phyloP scores from a whole-genome alignment of 805 yeast species.

The Wickerhamomyces alni region DNA sequence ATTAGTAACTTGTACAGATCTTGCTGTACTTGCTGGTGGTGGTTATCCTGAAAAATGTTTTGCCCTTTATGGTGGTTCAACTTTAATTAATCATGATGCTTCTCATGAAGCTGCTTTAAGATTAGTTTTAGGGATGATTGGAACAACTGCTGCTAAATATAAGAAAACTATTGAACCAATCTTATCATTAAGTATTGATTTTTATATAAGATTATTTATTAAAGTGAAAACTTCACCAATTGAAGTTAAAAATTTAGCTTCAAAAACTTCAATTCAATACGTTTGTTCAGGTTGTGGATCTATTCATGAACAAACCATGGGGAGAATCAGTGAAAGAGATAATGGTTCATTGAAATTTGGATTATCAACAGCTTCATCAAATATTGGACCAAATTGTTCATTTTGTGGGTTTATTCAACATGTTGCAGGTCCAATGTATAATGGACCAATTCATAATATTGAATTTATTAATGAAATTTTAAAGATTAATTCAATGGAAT shows the following conservation, averaged over 20 bases:
- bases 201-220: slow-evolving; percentile 82
- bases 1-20: slow-evolving; percentile 92
- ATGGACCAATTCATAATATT: slow-evolving; percentile 65
- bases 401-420: slow-evolving; percentile 69
- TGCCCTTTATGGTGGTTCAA: slow-evolving; percentile 90
- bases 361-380: slow-evolving; percentile 58
- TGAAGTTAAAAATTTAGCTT: slow-evolving; percentile 72
- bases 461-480: slow-evolving; percentile 63
- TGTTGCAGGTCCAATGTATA: slow-evolving; percentile 97
- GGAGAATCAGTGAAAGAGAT: slow-evolving; percentile 44
- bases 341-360: slow-evolving; percentile 48
- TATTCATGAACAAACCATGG: slow-evolving; percentile 65
- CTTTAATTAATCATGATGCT: slow-evolving; percentile 63
- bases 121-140: slow-evolving; percentile 69
- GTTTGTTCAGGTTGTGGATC: slow-evolving; percentile 88
- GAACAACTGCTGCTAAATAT: slow-evolving; percentile 83
- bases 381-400: slow-evolving; percentile 49
- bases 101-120: slow-evolving; percentile 93
- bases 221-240: slow-evolving; percentile 73
- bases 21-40: slow-evolving; percentile 91
- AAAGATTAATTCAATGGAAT: slow-evolving; percentile 39
- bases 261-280: slow-evolving; percentile 71
- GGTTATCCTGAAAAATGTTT: slow-evolving; percentile 97
- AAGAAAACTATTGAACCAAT: slow-evolving; percentile 85
- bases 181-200: slow-evolving; percentile 81